phyloP scores from a whole-genome alignment of 352 stramenopile species.

The Phytophthora pinifolia region DNA sequence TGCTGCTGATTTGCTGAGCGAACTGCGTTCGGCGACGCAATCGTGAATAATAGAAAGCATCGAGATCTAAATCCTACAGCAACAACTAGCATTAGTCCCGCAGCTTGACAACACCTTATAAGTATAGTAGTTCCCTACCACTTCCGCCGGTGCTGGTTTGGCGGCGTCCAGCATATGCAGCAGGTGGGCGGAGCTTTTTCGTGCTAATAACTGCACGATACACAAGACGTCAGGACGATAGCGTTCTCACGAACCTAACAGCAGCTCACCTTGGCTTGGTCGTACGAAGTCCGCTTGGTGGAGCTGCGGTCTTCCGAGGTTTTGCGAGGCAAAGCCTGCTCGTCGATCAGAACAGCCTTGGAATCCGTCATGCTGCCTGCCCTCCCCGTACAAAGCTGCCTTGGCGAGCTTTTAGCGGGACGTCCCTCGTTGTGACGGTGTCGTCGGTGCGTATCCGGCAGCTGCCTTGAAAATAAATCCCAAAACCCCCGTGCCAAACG shows the following conservation, averaged over 20 bases:
- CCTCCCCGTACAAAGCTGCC: not conserved
- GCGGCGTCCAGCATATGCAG: conserved; percentile 25
- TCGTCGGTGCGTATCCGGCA: not conserved
- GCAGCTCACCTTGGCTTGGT: conserved; percentile 22
- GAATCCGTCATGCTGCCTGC: conserved; percentile 10
- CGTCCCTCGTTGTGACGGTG: conserved; percentile 4
- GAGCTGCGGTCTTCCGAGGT: conserved; percentile 3
- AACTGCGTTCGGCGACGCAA: conserved; percentile 54
- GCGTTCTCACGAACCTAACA: not conserved
- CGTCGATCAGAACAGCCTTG: conserved; percentile 1
- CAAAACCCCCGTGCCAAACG: conserved; percentile 17
- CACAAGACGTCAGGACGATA: conserved; percentile 1
- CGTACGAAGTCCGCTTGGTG: conserved; percentile 10
- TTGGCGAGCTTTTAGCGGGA: not conserved
- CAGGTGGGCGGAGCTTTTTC: conserved; percentile 26
- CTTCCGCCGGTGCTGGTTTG: conserved; percentile 15
- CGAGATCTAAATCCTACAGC: conserved; percentile 53
- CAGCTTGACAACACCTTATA: too few relatives aligned
- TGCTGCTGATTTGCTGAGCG: conserved; percentile 52
- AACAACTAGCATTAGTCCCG: not conserved
- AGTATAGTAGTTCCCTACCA: conserved; percentile 13
- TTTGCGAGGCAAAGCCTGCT: conserved; percentile 6
- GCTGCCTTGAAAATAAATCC: conserved; percentile 18
- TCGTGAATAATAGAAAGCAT: conserved; percentile 56
- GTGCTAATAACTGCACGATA: conserved; percentile 20